These are phyloP conservation scores for Penicillium psychrosexuale DNA, from an alignment of 2,329 filamentous ascomycete genomes.

Conservation along the genomic window DNA sequence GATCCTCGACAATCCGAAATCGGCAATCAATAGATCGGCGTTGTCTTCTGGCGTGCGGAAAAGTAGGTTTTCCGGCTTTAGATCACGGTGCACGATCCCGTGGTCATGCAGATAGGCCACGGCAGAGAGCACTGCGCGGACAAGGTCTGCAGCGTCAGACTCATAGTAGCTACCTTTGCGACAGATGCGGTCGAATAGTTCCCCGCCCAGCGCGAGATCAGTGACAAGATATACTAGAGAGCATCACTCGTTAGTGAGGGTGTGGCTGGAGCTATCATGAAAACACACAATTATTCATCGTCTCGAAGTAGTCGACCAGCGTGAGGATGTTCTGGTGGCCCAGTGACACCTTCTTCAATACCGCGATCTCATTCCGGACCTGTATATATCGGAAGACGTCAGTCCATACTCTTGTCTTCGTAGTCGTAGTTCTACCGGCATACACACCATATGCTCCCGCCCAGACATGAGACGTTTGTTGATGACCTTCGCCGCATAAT, in stretches of 20 bases:
- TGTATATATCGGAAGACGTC: constrained; percentile 36
- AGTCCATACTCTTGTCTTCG: constrained; percentile 4
- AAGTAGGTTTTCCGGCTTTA: constrained; percentile 95
- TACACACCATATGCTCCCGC: constrained; percentile 86
- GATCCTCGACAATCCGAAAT: constrained; percentile 92
- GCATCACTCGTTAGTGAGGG: constrained; percentile 15
- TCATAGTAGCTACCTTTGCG: constrained; percentile 98
- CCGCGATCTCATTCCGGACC: constrained; percentile 97
- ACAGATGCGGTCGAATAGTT: constrained; percentile 97
- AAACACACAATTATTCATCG: constrained; percentile 84
- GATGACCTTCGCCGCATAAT: constrained; percentile 99
- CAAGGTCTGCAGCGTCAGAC: constrained; percentile 90
- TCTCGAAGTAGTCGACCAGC: constrained; percentile 98
- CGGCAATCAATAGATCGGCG: constrained; percentile 91
- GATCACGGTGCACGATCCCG: constrained; percentile 94
- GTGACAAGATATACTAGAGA: constrained; percentile 83
- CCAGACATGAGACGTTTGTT: constrained; percentile 98
- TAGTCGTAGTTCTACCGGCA: neutral
- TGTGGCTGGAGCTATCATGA: neutral
- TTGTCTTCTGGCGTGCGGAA: constrained; percentile 98
- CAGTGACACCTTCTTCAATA: constrained; percentile 97
- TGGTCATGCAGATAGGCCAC: constrained; percentile 98
- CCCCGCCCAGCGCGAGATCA: constrained; percentile 90
- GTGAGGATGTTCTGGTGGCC: constrained; percentile 98
- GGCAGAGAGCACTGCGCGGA: constrained; percentile 91